Percentiles rank a stretch among this genome's conserved stretches.
Evolutionary conservation across 164 flowering plant genomes (phyloP).

Genomic region (Kalanchoe fedtschenkoi): DNA sequence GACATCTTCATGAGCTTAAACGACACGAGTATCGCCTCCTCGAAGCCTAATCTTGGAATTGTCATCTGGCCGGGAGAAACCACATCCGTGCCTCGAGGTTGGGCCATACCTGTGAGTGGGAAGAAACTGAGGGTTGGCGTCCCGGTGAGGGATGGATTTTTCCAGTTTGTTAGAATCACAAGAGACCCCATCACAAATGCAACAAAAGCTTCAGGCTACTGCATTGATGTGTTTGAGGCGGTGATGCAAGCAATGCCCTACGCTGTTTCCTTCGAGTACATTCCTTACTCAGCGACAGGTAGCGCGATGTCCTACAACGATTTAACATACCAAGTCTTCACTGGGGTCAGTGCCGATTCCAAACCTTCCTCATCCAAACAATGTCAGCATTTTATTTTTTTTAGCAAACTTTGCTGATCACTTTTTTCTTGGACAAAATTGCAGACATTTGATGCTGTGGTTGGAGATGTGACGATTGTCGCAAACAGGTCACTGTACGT

Average conservation of each 20-base stretch:
- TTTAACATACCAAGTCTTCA: slow-evolving; percentile 16
- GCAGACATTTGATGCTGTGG: slow-evolving; percentile 32
- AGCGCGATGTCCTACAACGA: slow-evolving; percentile 19
- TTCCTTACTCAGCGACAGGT: slow-evolving; percentile 11
- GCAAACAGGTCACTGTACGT: slow-evolving; percentile 31
- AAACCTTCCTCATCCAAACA: not conserved
- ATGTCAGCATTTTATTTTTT: not conserved
- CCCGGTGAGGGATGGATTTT: slow-evolving; percentile 21
- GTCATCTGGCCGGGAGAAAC: slow-evolving; percentile 33
- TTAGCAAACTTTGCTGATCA: too few relatives aligned
- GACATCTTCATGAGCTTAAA: not conserved
- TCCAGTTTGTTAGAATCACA: slow-evolving; percentile 20
- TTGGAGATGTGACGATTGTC: slow-evolving; percentile 33
- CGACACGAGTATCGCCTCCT: not conserved
- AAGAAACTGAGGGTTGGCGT: slow-evolving; percentile 24
- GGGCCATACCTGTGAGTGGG: slow-evolving; percentile 19
- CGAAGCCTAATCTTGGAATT: slow-evolving; percentile 5
- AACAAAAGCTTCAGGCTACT: slow-evolving; percentile 15
- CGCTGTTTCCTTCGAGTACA: slow-evolving; percentile 25
- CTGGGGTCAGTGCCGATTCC: slow-evolving; percentile 12
- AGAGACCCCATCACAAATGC: slow-evolving; percentile 11
- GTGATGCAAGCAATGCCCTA: slow-evolving; percentile 26
- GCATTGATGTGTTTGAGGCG: slow-evolving; percentile 27
- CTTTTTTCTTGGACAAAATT: not conserved
- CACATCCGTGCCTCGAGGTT: slow-evolving; percentile 14